Evolutionary conservation across 108 stramenopile species (phyloP), one percentile per base, ranked within the genome.

Genomic region (Fragilaria crotonensis): DNA sequence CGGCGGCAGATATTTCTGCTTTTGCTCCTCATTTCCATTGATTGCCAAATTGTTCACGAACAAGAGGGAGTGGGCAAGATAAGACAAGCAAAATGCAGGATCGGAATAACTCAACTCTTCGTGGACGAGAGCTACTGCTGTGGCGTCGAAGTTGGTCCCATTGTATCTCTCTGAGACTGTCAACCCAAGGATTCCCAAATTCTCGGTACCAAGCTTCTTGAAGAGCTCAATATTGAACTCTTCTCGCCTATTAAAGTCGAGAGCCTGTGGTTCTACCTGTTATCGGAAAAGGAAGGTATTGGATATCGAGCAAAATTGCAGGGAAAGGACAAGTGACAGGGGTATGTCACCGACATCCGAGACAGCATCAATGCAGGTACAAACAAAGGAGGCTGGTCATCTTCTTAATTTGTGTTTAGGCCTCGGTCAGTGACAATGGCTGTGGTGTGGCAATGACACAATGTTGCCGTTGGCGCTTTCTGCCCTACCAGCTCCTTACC

Each of bases 221-320:
- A 97, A 95, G 20, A 97, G 71, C 0, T 67, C 62, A 33, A 85
- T 28, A 66, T 98, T 98, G 82, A 99, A 95, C 33, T 66, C 64
- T 65, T 99, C 98, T 5, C 53, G 58, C 30, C 88, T 63, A 73
- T 99, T 96, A 74, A 76, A 70, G 21, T 77, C 77, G 23, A 90
- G 45, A 18, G 97, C 96, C 64, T 98, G 98, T 25, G 96, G 97
- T 67, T 98, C 97, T 3, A 98, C 95, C 78, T 97, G 78, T n/a
- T 57, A 25, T 74, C 25, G 51, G 44, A 32, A 71, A 70, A 20
- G 32, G 33, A 52, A 47, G 30, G n/a, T n/a, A n/a, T 19, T 2
- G 4, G 21, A 48, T n/a, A n/a, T n/a, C n/a, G n/a, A n/a, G n/a
- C n/a, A n/a, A n/a, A n/a, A n/a, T n/a, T n/a, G n/a, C n/a, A n/a